phyloP scores from a whole-genome alignment of 2,329 filamentous ascomycete species.

The Paracoccidioides brasiliensis region DNA sequence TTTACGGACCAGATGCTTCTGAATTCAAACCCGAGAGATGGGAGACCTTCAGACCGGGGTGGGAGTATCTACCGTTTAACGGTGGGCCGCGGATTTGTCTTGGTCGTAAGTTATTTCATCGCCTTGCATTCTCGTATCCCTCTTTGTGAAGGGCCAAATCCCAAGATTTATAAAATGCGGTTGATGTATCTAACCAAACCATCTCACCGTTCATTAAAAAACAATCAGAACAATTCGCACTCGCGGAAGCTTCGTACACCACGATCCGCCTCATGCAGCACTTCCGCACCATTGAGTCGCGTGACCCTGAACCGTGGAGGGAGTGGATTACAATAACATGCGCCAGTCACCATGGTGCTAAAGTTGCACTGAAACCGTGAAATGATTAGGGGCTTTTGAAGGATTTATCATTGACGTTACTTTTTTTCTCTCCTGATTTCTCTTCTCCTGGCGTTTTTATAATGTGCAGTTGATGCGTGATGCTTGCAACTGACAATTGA shows the following conservation, averaged over 20 bases:
- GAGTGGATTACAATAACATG: slow-evolving; percentile 17
- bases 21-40: slow-evolving; percentile 39
- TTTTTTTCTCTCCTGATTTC: not conserved
- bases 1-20: slow-evolving; percentile 25
- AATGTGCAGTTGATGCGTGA: too few species aligned
- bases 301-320: slow-evolving; percentile 17
- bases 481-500: too few species aligned
- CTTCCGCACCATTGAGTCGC: slow-evolving; percentile 25
- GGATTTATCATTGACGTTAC: not conserved
- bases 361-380: slow-evolving; percentile 8
- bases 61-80: slow-evolving; percentile 43
- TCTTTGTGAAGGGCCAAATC: not conserved
- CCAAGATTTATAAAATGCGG: not conserved
- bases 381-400: not conserved
- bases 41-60: slow-evolving; percentile 39
- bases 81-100: slow-evolving; percentile 43
- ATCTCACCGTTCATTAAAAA: not conserved
- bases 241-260: slow-evolving; percentile 30
- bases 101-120: slow-evolving; percentile 24
- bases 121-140: not conserved
- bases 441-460: not conserved
- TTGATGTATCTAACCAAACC: not conserved
- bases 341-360: slow-evolving; percentile 10
- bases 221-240: slow-evolving; percentile 29
- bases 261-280: slow-evolving; percentile 26